A percentile compares a stretch with the other conserved stretches of the same genome.
These are phyloP conservation scores for Phytophthora europaea DNA, from an alignment of 352 stramenopile species.

Conservation along the genomic window DNA sequence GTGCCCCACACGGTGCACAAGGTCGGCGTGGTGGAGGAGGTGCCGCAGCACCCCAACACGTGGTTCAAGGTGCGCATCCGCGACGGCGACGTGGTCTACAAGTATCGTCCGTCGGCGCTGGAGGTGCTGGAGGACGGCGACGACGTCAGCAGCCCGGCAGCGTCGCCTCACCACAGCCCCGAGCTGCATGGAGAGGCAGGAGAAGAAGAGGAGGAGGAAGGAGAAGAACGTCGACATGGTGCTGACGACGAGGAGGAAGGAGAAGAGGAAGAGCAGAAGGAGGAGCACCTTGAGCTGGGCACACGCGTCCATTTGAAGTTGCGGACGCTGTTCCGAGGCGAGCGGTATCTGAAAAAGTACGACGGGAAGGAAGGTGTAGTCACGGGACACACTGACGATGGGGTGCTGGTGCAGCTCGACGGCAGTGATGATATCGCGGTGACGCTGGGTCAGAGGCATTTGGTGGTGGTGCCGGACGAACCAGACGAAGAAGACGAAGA, in stretches of 20 bases:
- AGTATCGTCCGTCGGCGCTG: conserved; percentile 85
- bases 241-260: neutral
- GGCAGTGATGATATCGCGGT: conserved; percentile 56
- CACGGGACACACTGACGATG: conserved; percentile 47
- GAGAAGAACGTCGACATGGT: neutral
- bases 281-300: conserved; percentile 59
- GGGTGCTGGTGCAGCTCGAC: conserved; percentile 69
- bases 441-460: conserved; percentile 65
- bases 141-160: conserved; percentile 27
- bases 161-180: conserved; percentile 25
- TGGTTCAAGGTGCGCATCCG: conserved; percentile 90
- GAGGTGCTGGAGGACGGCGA: conserved; percentile 58
- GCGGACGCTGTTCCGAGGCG: conserved; percentile 47
- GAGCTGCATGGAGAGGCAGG: conserved; percentile 35
- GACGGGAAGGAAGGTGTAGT: conserved; percentile 75
- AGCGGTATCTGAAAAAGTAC: conserved; percentile 78
- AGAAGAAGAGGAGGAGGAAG: conserved; percentile 38
- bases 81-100: conserved; percentile 89
- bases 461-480: conserved; percentile 47
- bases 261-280: conserved; percentile 58
- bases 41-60: conserved; percentile 86
- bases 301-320: conserved; percentile 71
- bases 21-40: conserved; percentile 84
- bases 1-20: conserved; percentile 86
- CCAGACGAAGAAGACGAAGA: conserved; percentile 43